Evolutionary conservation across 768 basidiomycete species (phyloP).

Genomic region (Mycena floridula): DNA sequence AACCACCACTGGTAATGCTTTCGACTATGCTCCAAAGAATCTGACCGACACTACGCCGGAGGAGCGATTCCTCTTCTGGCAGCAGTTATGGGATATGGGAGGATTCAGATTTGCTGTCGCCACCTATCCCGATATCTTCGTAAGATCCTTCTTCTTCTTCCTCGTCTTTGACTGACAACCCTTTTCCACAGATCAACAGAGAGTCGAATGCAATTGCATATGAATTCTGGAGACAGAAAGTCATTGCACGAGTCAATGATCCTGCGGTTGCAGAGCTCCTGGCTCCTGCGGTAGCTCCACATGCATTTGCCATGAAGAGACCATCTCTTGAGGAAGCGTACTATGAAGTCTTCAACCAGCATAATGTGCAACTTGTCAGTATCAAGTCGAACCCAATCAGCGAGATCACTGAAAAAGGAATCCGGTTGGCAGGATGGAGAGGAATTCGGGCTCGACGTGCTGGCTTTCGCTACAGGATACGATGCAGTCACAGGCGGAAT

Average conservation of each 20-base stretch:
- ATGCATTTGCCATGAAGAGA: slow-evolving; percentile 21
- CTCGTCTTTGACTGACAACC: too few relatives aligned
- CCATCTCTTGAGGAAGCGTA: slow-evolving; percentile 15
- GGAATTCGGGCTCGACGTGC: slow-evolving; percentile 15
- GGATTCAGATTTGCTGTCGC: slow-evolving; percentile 17
- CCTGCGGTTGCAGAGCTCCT: slow-evolving; percentile 16
- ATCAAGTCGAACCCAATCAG: slow-evolving; percentile 14
- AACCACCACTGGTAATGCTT: slow-evolving; percentile 15
- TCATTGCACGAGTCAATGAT: slow-evolving; percentile 12
- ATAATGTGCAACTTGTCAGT: slow-evolving; percentile 17
- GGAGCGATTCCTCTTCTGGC: slow-evolving; percentile 15
- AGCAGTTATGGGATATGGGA: slow-evolving; percentile 16
- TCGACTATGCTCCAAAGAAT: slow-evolving; percentile 6
- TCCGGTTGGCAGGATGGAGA: slow-evolving; percentile 14
- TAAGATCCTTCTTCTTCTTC: too few relatives aligned
- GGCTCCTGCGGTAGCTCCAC: slow-evolving; percentile 14
- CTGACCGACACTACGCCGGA: slow-evolving; percentile 12
- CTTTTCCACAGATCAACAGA: too few relatives aligned
- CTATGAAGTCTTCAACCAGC: slow-evolving; percentile 20
- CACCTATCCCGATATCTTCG: slow-evolving; percentile 10
- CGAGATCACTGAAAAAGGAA: slow-evolving; percentile 14
- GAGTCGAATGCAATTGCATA: slow-evolving; percentile 17
- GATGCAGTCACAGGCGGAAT: slow-evolving; percentile 18
- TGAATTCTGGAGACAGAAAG: slow-evolving; percentile 19
- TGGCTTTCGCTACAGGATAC: slow-evolving; percentile 19